These are phyloP conservation scores for Cochlearia excelsa DNA, from an alignment of 345 rosid species.

Conservation along the genomic window DNA sequence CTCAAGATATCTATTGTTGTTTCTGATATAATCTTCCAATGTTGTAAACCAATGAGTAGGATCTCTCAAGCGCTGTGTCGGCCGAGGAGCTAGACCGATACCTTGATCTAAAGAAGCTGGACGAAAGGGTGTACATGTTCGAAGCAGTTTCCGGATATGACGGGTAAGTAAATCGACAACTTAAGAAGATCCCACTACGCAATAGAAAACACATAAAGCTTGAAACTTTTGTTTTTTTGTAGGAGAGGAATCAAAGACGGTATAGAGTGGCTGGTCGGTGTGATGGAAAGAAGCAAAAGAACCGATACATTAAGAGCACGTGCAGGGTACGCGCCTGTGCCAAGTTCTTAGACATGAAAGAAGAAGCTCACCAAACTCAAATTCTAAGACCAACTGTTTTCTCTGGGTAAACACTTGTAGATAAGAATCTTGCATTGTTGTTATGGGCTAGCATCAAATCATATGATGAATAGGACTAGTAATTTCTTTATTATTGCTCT, in stretches of 20 bases:
- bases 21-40: not conserved
- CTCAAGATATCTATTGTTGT: conserved; percentile 1
- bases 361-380: not conserved
- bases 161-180: conserved; percentile 51
- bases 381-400: conserved; percentile 11
- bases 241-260: conserved; percentile 88
- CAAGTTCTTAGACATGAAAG: conserved; percentile 30
- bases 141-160: conserved; percentile 94
- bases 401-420: conserved; percentile 45
- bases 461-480: conserved; percentile 31
- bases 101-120: conserved; percentile 89
- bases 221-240: conserved; percentile 24
- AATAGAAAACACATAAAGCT: not conserved
- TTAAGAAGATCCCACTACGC: not conserved
- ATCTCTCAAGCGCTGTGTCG: conserved; percentile 80
- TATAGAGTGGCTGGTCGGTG: conserved; percentile 84
- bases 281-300: conserved; percentile 98
- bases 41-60: conserved; percentile 45
- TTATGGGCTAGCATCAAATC: conserved; percentile 27
- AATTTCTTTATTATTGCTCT: conserved; percentile 7
- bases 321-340: conserved; percentile 45
- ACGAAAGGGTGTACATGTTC: conserved; percentile 83
- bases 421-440: conserved; percentile 36
- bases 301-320: conserved; percentile 80
- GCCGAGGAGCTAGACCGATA: conserved; percentile 82